A percentile compares a stretch with the other conserved stretches of the same genome.
These are phyloP conservation scores for Termitomyces sp. DNA, from an alignment of 1,284 basidiomycete genomes.

Conservation along the genomic window DNA sequence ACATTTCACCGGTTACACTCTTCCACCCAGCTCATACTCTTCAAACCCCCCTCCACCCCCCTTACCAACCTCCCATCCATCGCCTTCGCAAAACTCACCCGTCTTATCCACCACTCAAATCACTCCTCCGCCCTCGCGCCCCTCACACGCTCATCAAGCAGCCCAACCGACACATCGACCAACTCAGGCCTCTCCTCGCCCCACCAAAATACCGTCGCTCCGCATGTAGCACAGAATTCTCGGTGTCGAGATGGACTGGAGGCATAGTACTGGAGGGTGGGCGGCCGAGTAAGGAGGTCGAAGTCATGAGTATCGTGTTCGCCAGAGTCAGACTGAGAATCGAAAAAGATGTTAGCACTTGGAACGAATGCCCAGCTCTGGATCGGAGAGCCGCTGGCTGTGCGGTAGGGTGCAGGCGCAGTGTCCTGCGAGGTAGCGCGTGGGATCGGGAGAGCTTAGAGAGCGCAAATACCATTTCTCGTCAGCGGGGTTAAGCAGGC, in stretches of 20 bases:
- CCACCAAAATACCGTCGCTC: conserved; percentile 30
- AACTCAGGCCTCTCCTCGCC: conserved; percentile 23
- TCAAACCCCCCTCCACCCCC: neutral
- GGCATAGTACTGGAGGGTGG: conserved; percentile 24
- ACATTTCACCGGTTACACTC: neutral
- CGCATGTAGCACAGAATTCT: conserved; percentile 29
- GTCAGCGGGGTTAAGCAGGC: conserved; percentile 21
- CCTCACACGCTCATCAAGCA: conserved; percentile 23
- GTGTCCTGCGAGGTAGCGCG: conserved; percentile 27
- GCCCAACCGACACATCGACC: conserved; percentile 25
- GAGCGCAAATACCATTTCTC: conserved; percentile 32
- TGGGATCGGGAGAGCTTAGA: no score
- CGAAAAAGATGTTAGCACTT: conserved; percentile 23
- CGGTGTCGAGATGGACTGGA: conserved; percentile 25
- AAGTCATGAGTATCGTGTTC: conserved; percentile 3
- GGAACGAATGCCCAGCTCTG: conserved; percentile 30
- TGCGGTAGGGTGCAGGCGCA: conserved; percentile 29
- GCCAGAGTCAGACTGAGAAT: neutral
- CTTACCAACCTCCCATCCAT: conserved; percentile 4
- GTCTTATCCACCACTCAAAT: conserved; percentile 27
- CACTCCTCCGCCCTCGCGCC: conserved; percentile 27
- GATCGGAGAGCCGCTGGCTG: conserved; percentile 26
- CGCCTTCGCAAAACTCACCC: conserved; percentile 26
- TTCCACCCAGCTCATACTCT: neutral
- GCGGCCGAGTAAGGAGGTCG: conserved; percentile 14